Evolutionary conservation across 495 filamentous ascomycete species (phyloP), one percentile per base, ranked within the genome.

Genomic region (Astrocystis sublimbata): DNA sequence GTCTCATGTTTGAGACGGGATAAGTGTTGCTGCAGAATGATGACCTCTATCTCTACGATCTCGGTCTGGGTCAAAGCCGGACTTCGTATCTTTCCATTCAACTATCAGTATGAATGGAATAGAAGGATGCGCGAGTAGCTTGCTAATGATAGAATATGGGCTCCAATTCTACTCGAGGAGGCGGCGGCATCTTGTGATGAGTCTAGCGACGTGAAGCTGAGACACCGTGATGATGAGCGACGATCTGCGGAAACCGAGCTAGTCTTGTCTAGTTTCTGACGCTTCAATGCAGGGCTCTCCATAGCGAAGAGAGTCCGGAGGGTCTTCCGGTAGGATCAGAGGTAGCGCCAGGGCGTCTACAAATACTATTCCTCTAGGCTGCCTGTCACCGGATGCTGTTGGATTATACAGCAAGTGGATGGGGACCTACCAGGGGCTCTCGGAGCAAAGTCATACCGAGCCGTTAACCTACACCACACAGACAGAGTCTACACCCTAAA

Each of bases 61-160:
- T 36, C 33, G 33, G 33, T 36, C 33, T 36, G 33, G 13, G 43
- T 47, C 19, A 47, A 47, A 47, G 43, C 13, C 26, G 19, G 19
- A 47, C 43, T 47, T 47, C 19, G 19, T 47, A 47, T 47, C 19
- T 47, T 5, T 24, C 17, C 19, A 47, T 47, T 47, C 6, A 24
- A 47, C 43, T 47, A 47, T 47, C 19, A 21, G 19, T 47, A 47
- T 47, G 19, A 24, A 24, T 5, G 19, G 43, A 47, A 47, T 47
- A 24, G 19, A 47, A 47, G 43, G 19, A 47, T 47, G 21, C 19
- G 43, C 19, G 43, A 47, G 43, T 12, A 47, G 43, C 19, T 47
- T 47, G 26, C 43, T 24, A 47, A 47, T 47, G 19, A 21, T 47
- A 47, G 19, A 47, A 47, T 43, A n/a, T 43, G 40, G 40, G 43